Evolutionary conservation across 305 asterid species (phyloP), one percentile per base, ranked within the genome.

Genomic region (Ajuga reptans): DNA sequence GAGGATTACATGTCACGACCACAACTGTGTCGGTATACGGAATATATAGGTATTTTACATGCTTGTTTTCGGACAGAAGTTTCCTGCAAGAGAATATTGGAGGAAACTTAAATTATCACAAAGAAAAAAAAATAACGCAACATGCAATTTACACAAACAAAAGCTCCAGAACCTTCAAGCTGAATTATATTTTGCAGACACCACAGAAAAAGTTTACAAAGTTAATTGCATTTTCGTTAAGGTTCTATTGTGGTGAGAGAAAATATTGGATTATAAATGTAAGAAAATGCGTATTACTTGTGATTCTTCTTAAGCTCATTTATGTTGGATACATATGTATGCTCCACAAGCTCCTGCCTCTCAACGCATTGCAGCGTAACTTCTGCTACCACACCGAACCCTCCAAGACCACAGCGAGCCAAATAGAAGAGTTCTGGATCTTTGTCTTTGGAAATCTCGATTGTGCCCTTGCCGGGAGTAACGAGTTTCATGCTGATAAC

Each of bases 331-430:
- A 93, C 84, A 72, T 79, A 87, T 54, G 97, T 93, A 73, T 89
- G 97, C 81, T 93, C 97, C 31, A 91, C 86, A 72, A 93, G 99
- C 83, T 89, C 96, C 86, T 84, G 89, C 78, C 93, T 86, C 76
- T 91, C 97, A 14, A 91, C 97, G 67, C 99, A 93, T 62, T 93
- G 97, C 45, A 93, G 84, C 41, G 99, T 91, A 76, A 90, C 97
- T 72, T 93, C 99, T 6, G 96, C 88, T 71, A 93, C 99, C 49
- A 91, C 97, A 43, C 99, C 99, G 56, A 93, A 94, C 62, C 96
- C 99, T 39, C 99, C 99, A 63, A 93, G 96, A 59, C 99, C 99
- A 81, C 99, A 90, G 1, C 99, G 92, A 74, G 96, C 99, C 72
- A 93, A 80, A 74, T 89, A 87, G 79, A 93, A 93, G 59, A 93